Base-by-base conservation (phyloP, 192 early-diverging fungal genomes). In the Backusella luteola region DNA sequence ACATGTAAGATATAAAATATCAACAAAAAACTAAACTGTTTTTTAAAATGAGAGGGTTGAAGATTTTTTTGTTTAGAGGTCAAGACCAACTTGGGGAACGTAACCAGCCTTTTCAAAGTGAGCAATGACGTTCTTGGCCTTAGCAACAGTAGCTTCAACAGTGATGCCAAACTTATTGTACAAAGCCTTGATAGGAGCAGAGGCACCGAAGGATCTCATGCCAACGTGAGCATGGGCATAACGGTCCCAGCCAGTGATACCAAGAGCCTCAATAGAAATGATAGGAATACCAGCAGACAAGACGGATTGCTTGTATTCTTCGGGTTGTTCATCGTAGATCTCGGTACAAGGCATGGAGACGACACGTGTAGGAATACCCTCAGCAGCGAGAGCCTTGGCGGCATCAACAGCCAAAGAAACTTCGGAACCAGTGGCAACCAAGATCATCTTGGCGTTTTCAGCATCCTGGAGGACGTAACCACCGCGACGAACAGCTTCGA, bases 271-370 rank as follows among this genome's bases (percentile, higher is more conserved):
- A 69, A 98, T 91, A 77, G 92, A 93, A 75, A 98, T 82, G 32
- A 93, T 86, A 6, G 96, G 96, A 44, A 96, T 81, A 29, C 93
- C 93, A 38, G 89, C 83, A 11, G 90, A 85, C 73, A 99, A 87
- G 26, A 99, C 96, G 17, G 85, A 81, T 29, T 91, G 85, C 81
- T 92, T 90, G 90, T 99, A 99, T 63, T 90, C 93, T 32, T 88
- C 79, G 11, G 88, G 59, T 86, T 99, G 97, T 66, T 91, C 92
- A 52, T 94, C 92, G 75, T 97, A 98, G 73, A 98, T 87, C 76
- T 94, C 94, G 80, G 90, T 85, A 71, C 92, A 97, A 29, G 98
- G 98, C 90, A 98, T 91, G 46, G 98, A 99, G 35, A 99, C 96
- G 59, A 98, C 90, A 73, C 93, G 94, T 38, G 93, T 89, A 34